These are phyloP conservation scores for Pseudogymnoascus sp. DNA, from an alignment of 2,329 filamentous ascomycete genomes.

Conservation along the genomic window DNA sequence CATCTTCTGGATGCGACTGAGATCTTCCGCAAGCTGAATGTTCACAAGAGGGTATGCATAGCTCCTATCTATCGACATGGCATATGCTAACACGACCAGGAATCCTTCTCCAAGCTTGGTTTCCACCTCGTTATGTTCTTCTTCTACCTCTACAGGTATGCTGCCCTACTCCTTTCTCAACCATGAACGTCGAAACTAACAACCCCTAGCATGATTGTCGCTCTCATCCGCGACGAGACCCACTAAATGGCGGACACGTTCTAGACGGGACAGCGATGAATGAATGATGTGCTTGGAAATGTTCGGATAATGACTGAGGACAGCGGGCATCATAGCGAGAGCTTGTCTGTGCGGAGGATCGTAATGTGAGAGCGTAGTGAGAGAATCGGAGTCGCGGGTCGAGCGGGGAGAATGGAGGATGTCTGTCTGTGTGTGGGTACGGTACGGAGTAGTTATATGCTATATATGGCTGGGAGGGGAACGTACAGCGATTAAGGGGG, in stretches of 20 bases:
- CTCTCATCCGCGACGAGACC: conserved; percentile 90
- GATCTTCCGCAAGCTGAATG: conserved; percentile 98
- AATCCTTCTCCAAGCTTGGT: conserved; percentile 97
- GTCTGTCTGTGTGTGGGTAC: not conserved
- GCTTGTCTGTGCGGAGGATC: conserved; percentile 3
- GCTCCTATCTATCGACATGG: not conserved
- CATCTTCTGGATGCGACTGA: conserved; percentile 96
- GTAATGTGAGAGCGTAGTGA: not conserved
- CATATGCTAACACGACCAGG: conserved; percentile 43
- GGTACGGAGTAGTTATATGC: not conserved
- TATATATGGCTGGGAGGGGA: not conserved
- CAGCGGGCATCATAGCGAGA: conserved; percentile 5
- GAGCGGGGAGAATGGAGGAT: not conserved
- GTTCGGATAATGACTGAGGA: conserved; percentile 1
- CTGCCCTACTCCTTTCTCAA: too few relatives aligned
- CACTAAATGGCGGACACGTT: conserved; percentile 48
- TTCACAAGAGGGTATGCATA: conserved; percentile 83
- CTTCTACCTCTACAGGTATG: conserved; percentile 88
- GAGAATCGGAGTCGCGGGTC: not conserved
- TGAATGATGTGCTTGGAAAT: conserved; percentile 4
- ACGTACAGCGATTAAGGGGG: not conserved
- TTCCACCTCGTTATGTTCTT: conserved; percentile 99
- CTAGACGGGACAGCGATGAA: conserved; percentile 2
- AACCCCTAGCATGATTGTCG: conserved; percentile 73
- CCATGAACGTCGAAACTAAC: not conserved